Base-by-base conservation (phyloP, 345 rosid genomes). In the Eucalyptus tenuipes region DNA sequence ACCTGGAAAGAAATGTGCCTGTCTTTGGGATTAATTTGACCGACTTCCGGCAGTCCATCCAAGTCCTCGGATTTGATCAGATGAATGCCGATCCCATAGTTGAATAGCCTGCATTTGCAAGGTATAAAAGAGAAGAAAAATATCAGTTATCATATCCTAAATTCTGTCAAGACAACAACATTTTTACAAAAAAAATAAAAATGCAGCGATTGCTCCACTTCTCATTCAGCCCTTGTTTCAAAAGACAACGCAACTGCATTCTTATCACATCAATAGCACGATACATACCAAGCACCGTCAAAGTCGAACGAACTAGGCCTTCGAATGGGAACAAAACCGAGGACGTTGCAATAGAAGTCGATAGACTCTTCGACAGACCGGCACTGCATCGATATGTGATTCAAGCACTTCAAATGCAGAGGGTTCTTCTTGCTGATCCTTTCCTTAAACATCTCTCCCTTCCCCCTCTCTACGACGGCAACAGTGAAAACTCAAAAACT, bases 1-100 rank as follows among this genome's bases (percentile, higher is more conserved):
- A 93, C 97, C 92, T 94, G 97, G 92, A 97, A 97, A 82, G 99
- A 96, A 86, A 97, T 90, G 89, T 97, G 98, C 71, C 93, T 93
- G 90, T 93, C 94, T 86, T 96, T 96, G 47, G 96, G 96, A 87
- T 95, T 92, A 50, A 96, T 96, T 14, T n/a, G 49, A 24, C 89
- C 87, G 80, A 88, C 91, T 90, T 91, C 88, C 42, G 93, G 95
- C 93, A 92, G 89, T 88, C 50, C 87, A n/a, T 94, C 93, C 53
- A 94, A 94, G 66, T 94, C 93, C 80, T 94, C 92, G 3, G 95
- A 90, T 89, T 95, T 91, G 64, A 96, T 57, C 29, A 96, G 94
- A 82, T 97, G 98, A 48, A 96, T 89, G 22, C 97, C 97, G 42
- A 97, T 92, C 12, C 96, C 97, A 82, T 94, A 93, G 24, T 92